A percentile compares a stretch with the other conserved stretches of the same genome.
Conservation (phyloP, 1,284 basidiomycete genomes). For the Agroathelia rolfsii region DNA sequence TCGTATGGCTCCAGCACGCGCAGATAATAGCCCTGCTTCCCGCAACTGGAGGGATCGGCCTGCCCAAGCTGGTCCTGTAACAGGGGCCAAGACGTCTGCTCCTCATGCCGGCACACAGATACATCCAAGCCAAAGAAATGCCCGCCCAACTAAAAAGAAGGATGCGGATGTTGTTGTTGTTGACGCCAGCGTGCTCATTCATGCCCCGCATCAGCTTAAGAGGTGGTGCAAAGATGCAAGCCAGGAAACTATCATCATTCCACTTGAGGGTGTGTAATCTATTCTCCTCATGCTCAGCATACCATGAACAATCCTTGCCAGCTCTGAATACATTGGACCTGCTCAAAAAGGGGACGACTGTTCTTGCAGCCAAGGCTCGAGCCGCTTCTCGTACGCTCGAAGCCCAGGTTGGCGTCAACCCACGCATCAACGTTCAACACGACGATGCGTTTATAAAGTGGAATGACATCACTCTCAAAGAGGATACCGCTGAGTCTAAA, state of each 20-base stretch:
- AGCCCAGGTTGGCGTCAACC: conserved; percentile 70
- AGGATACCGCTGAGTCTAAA: too few species aligned
- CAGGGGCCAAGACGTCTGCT: conserved; percentile 18
- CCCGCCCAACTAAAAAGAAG: conserved; percentile 28
- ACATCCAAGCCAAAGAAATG: too few species aligned
- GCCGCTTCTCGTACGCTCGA: conserved; percentile 76
- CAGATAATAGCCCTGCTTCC: conserved; percentile 20
- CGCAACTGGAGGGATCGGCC: too few species aligned
- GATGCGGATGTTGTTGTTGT: conserved; percentile 72
- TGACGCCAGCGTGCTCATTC: conserved; percentile 81
- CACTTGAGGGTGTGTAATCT: conserved; percentile 69
- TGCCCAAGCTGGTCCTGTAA: conserved; percentile 11
- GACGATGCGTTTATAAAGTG: conserved; percentile 73
- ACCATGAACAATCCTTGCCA: conserved; percentile 21
- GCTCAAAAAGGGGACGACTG: conserved; percentile 80
- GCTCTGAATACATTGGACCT: conserved; percentile 89
- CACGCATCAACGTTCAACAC: conserved; percentile 66
- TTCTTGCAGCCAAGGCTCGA: conserved; percentile 72
- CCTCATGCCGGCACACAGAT: too few species aligned
- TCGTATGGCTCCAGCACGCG: conserved; percentile 16
- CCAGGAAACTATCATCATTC: conserved; percentile 68
- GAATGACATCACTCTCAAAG: conserved; percentile 52
- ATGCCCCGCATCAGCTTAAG: conserved; percentile 74
- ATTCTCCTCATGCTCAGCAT: conserved; percentile 3
- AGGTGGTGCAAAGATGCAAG: conserved; percentile 69